Conservation (phyloP, 2,329 filamentous ascomycete species). For the Apiospora malaysiana region DNA sequence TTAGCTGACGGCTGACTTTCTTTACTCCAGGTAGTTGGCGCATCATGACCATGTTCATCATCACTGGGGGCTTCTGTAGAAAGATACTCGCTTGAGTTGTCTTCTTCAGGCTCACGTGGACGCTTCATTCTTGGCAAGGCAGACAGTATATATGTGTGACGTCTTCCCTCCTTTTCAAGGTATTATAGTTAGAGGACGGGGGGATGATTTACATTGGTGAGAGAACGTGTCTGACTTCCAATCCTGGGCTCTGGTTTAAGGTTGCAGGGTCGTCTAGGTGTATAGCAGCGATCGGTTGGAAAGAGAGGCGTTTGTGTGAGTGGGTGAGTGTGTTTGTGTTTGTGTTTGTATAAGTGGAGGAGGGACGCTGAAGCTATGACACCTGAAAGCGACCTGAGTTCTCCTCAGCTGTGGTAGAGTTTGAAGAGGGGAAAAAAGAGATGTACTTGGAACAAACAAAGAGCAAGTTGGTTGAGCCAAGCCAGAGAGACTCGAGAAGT, state of each 20-base stretch:
- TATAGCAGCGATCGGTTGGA: slow-evolving; percentile 12
- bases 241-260: not conserved
- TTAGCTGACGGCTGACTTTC: slow-evolving; percentile 51
- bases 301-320: not conserved
- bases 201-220: slow-evolving; percentile 17
- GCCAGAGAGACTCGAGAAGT: not conserved
- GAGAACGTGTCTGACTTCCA: slow-evolving; percentile 5
- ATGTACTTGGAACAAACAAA: not conserved
- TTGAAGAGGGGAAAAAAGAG: slow-evolving; percentile 6
- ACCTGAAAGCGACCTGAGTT: not conserved
- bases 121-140: slow-evolving; percentile 59
- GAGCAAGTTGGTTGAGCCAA: not conserved
- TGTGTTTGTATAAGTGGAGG: not conserved
- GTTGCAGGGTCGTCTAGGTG: slow-evolving; percentile 12
- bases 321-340: not conserved
- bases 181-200: slow-evolving; percentile 9
- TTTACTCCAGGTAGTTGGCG: slow-evolving; percentile 24
- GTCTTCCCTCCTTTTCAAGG: not conserved
- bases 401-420: slow-evolving; percentile 1
- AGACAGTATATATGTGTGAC: not conserved
- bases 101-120: slow-evolving; percentile 64
- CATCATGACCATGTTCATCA: slow-evolving; percentile 16
- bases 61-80: slow-evolving; percentile 26
- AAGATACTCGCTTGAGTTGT: slow-evolving; percentile 40
- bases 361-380: not conserved